Base-by-base conservation (phyloP, 140 eudicot genomes). In the Anethum foeniculum region DNA sequence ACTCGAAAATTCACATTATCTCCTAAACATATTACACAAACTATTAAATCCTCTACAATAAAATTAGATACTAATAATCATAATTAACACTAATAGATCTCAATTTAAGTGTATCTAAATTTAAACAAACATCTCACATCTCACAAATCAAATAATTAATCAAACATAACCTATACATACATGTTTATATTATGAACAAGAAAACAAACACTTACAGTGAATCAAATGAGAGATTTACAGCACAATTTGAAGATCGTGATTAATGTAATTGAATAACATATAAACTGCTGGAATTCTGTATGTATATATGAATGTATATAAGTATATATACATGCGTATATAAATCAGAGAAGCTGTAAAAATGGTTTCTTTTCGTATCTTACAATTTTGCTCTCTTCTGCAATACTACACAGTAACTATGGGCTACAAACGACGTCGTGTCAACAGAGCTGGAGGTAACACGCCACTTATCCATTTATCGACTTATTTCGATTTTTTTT, bases 171-270 rank as follows among this genome's bases (percentile, higher is more conserved):
- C 30, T 28, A 28, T 64, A 64, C 39, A 3, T 11, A 28, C 7
- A 13, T 28, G 16, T 25, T 15, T 3, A n/a, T 8, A 60, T 9
- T n/a, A 60, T 60, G 23, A 32, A 67, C 2, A 15, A 68, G 15
- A 14, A 34, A 32, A 15, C 74, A 68, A 27, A 64, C 23, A 68
- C 74, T 68, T 68, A 68, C 74, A 68, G 74, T 62, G 69, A 27
- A 62, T 62, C 16, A 62, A 62, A 62, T 62, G 34, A 25, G 69
- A 3, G 69, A 62, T 25, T 3, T 58, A 58, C 32, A 58, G 15
- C 65, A 23, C 65, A 21, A 10, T 23, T 6, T 23, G 65, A 21
- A 23, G 65, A 56, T 56, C 65, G 30, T 56, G 28, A 1, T 56
- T 1, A 7, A 51, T 51, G 6, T 18, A 51, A 51, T 51, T 51